phyloP scores from a whole-genome alignment of 2,329 filamentous ascomycete species.

The Pseudogymnoascus destructans region DNA sequence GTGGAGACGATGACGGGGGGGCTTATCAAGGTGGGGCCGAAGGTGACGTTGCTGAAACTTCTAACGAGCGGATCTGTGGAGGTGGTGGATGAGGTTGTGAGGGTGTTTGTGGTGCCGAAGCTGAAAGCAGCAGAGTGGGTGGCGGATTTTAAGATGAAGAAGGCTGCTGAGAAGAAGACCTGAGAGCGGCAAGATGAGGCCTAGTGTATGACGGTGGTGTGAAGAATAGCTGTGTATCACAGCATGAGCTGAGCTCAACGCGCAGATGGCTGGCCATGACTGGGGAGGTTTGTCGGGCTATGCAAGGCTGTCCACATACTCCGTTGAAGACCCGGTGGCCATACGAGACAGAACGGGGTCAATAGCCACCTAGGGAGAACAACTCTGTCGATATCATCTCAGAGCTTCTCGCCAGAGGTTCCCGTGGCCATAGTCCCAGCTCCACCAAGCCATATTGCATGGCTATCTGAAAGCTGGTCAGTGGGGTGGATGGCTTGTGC shows the following conservation, averaged over 20 bases:
- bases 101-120: conserved; percentile 70
- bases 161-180: conserved; percentile 34
- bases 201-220: not conserved
- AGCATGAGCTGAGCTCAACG: not conserved
- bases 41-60: conserved; percentile 62
- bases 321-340: not conserved
- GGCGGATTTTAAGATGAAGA: conserved; percentile 69
- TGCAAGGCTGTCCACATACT: not conserved
- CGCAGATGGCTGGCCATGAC: not conserved
- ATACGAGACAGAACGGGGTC: not conserved
- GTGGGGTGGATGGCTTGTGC: not conserved
- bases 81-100: conserved; percentile 74
- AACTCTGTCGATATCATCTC: not conserved
- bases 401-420: not conserved
- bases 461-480: not conserved
- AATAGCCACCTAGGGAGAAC: not conserved
- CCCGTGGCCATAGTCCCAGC: not conserved
- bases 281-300: not conserved
- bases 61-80: conserved; percentile 67
- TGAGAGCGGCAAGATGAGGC: not conserved
- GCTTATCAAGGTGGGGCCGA: conserved; percentile 80
- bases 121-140: conserved; percentile 62
- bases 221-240: not conserved
- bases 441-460: not conserved
- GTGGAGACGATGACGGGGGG: conserved; percentile 73